Evolutionary conservation across 306 rosid species (phyloP), one percentile per base, ranked within the genome.

Genomic region (Corylus americana): DNA sequence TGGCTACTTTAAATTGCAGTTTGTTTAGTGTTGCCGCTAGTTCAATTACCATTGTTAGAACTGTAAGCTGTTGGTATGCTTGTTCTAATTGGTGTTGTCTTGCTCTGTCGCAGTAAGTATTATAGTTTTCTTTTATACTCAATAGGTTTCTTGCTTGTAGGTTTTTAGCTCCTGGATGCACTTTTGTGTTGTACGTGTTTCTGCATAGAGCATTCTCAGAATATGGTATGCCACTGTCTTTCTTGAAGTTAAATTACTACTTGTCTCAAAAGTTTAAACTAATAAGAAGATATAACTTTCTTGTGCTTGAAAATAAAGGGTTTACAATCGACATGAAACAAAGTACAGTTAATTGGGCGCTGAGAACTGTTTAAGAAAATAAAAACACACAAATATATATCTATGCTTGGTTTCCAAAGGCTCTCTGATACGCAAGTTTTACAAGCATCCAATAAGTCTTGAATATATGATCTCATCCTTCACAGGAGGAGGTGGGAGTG

Each of bases 121-220:
- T 35, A 10, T 48, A 35, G 17, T 77, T 76, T 77, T 70, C 75
- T 44, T 49, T 82, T 7, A 4, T 1, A 55, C 71, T 44, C 18
- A 68, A 66, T 31, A 72, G 22, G 73, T 31, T 31, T 31, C 35
- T 74, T 72, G 71, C 57, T 54, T 77, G 62, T 73, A 93, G 98
- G 98, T 93, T 84, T 90, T 93, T 79, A 90, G 91, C 87, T 92
- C 97, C 83, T 92, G 94, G 98, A 94, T 94, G 98, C 98, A 94
- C 88, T 94, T 92, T 72, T 89, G 87, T 83, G 96, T 97, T 37
- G 92, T 92, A 64, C 90, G 93, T 62, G 77, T 89, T 75, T 94
- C 89, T 85, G 82, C 94, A 35, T 97, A 94, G 89, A 94, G 97
- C 86, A 89, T 94, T 79, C 90, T 94, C 80, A 90, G 98, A 94